A percentile compares a stretch with the other conserved stretches of the same genome.
phyloP scores from a whole-genome alignment of 495 filamentous ascomycete genomes.

The Penicillium cataractarum region DNA sequence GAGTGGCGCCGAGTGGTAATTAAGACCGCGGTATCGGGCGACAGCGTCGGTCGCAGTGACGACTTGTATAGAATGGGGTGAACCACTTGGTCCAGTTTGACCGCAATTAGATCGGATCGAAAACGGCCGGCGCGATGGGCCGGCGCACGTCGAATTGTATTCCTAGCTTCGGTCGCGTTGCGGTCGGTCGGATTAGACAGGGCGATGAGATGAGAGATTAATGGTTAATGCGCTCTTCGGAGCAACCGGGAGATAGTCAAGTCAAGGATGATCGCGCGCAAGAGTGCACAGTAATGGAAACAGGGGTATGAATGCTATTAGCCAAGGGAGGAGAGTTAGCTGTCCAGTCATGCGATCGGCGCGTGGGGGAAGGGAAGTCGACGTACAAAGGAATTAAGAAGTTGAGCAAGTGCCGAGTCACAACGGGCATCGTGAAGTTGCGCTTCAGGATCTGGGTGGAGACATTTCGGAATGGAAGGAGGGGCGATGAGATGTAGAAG shows the following conservation, averaged over 20 bases:
- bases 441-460: slow-evolving; percentile 18
- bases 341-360: slow-evolving; percentile 18
- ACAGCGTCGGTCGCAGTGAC: background rate
- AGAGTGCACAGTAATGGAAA: background rate
- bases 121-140: background rate
- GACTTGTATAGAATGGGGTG: background rate
- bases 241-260: background rate
- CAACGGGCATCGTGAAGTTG: slow-evolving; percentile 18
- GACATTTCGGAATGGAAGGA: slow-evolving; percentile 18
- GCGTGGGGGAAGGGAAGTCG: slow-evolving; percentile 1
- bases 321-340: slow-evolving; percentile 6
- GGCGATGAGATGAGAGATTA: background rate
- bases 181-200: background rate
- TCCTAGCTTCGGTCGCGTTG: background rate
- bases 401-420: slow-evolving; percentile 6
- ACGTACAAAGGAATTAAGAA: slow-evolving; percentile 3
- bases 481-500: slow-evolving; percentile 1
- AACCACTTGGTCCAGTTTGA: background rate
- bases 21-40: background rate
- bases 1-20: background rate
- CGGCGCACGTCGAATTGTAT: background rate
- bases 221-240: slow-evolving; percentile 3
- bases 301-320: slow-evolving; percentile 6
- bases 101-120: background rate
- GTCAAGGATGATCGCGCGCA: slow-evolving; percentile 2